Percentiles rank a stretch among this genome's conserved stretches.
Evolutionary conservation across 2,329 filamentous ascomycete genomes (phyloP).

Genomic region (Alternaria incomplexa): DNA sequence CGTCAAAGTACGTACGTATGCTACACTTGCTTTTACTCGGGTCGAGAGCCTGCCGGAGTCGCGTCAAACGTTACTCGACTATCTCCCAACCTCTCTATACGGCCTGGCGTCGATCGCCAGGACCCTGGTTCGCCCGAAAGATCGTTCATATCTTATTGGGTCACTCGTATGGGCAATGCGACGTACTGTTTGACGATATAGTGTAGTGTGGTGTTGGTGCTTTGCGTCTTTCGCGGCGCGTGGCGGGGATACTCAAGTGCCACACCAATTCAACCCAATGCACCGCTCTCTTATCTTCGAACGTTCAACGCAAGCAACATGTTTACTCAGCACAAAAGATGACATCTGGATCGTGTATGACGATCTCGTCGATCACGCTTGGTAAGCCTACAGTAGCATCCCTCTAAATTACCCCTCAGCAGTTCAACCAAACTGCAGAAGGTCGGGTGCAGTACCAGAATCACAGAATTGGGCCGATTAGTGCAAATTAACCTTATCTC

Average conservation of each 20-base stretch:
- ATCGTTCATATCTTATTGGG: neutral
- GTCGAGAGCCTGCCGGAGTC: neutral
- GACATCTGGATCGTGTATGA: neutral
- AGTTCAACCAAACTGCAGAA: neutral
- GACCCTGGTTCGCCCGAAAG: neutral
- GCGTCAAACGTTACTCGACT: neutral
- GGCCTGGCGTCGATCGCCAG: neutral
- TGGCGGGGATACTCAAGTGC: too few species aligned
- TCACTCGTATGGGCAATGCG: neutral
- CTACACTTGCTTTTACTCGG: neutral
- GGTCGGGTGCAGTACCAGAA: neutral
- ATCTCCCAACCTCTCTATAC: neutral
- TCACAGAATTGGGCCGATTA: too few species aligned
- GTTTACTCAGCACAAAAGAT: neutral
- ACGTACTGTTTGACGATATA: neutral
- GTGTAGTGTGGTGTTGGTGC: neutral
- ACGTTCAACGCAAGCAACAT: too few species aligned
- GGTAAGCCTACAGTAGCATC: neutral
- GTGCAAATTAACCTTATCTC: neutral
- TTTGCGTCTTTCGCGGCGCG: neutral
- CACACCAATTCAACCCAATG: neutral
- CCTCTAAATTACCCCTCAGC: neutral
- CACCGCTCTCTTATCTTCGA: too few species aligned
- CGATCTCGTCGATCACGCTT: neutral
- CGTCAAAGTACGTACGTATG: neutral